Conservation (phyloP, 768 basidiomycete genomes). For the Neoboletus brunneissimus region DNA sequence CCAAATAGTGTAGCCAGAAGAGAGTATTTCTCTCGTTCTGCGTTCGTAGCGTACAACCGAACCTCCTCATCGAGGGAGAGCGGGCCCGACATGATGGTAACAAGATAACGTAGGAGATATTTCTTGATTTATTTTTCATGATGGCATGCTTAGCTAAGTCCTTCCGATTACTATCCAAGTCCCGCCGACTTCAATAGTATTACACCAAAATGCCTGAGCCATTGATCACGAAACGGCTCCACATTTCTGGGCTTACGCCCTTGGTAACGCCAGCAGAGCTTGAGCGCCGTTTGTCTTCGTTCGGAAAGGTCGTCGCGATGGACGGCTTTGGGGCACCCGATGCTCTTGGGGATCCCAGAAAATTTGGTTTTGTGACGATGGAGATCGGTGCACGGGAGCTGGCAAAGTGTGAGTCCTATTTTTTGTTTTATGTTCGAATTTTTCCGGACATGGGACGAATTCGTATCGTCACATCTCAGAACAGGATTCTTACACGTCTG, state of each 20-base stretch:
- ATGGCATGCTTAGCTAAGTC: constrained; percentile 30
- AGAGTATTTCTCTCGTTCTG: constrained; percentile 86
- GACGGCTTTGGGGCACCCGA: constrained; percentile 69
- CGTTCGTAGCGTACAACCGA: constrained; percentile 80
- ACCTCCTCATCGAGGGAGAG: constrained; percentile 89
- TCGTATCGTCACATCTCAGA: background rate
- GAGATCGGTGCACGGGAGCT: constrained; percentile 59
- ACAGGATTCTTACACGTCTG: constrained; percentile 1
- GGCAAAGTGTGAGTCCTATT: constrained; percentile 53
- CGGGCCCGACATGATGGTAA: constrained; percentile 30
- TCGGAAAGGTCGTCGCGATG: constrained; percentile 65
- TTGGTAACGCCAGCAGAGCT: constrained; percentile 57
- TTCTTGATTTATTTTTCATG: background rate
- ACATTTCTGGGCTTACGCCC: constrained; percentile 74
- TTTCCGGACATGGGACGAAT: background rate
- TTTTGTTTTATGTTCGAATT: background rate
- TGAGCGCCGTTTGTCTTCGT: constrained; percentile 54
- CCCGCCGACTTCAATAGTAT: background rate
- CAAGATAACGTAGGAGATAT: background rate
- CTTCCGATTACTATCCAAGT: background rate
- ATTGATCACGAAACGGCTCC: constrained; percentile 55
- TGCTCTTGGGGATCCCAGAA: constrained; percentile 62
- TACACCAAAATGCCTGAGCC: constrained; percentile 15
- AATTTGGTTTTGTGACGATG: constrained; percentile 73
- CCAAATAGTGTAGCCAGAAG: constrained; percentile 88